phyloP scores from a whole-genome alignment of 441 rosid species.

The Erodium moschatum region DNA sequence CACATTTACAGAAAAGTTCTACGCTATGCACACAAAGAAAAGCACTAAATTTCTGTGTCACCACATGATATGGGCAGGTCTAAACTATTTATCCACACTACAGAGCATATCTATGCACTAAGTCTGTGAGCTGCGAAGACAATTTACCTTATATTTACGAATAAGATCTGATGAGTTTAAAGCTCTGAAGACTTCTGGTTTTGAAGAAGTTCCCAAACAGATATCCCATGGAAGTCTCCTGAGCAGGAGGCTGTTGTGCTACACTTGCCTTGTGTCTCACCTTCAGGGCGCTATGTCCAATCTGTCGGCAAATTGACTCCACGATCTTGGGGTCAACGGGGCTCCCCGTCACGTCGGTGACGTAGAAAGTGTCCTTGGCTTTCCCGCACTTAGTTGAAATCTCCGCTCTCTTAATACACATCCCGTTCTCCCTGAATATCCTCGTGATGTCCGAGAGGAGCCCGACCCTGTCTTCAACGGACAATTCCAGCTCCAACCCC shows the following conservation, averaged over 20 bases:
- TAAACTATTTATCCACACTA: too few species aligned
- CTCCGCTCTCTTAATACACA: conserved; percentile 69
- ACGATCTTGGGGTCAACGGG: conserved; percentile 55
- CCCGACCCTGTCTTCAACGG: conserved; percentile 63
- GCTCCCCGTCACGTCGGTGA: conserved; percentile 67
- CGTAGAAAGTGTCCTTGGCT: conserved; percentile 67
- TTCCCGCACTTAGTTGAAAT: conserved; percentile 58
- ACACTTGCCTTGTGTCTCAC: conserved; percentile 43
- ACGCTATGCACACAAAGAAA: too few species aligned
- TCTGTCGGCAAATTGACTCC: conserved; percentile 48
- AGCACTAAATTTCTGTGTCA: too few species aligned
- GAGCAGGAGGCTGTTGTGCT: conserved; percentile 29
- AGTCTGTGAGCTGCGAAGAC: background rate
- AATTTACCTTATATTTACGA: conserved; percentile 24
- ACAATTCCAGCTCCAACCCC: conserved; percentile 77
- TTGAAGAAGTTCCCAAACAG: conserved; percentile 59
- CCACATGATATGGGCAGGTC: too few species aligned
- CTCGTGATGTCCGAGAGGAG: conserved; percentile 83
- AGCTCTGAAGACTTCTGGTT: conserved; percentile 47
- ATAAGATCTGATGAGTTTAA: conserved; percentile 46
- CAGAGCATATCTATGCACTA: too few species aligned
- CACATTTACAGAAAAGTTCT: too few species aligned
- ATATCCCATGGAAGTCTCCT: conserved; percentile 46
- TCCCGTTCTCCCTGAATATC: conserved; percentile 73
- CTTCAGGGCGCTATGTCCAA: conserved; percentile 46